Percentiles rank a stretch among this genome's conserved stretches.
These are phyloP conservation scores for Wickerhamomyces kurtzmanii DNA, from an alignment of 805 yeast species.

Conservation along the genomic window DNA sequence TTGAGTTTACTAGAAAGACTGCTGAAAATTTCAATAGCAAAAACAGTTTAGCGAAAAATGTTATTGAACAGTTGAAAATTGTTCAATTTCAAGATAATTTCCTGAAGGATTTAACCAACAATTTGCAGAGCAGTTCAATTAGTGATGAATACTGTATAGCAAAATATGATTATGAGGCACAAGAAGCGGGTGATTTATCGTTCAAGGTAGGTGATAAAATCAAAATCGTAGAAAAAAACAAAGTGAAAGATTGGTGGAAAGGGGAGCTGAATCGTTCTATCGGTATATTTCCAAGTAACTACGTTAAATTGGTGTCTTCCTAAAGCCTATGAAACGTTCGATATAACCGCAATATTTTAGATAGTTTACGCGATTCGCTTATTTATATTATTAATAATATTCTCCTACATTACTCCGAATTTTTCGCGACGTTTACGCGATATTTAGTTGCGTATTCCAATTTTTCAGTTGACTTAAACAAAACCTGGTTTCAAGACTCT, in stretches of 20 bases:
- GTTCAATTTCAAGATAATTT: no score
- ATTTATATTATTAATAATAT: no score
- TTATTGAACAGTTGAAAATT: constrained; percentile 3
- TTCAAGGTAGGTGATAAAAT: constrained; percentile 34
- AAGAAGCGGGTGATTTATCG: constrained; percentile 30
- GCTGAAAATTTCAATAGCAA: not conserved
- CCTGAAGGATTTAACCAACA: no score
- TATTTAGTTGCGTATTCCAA: no score
- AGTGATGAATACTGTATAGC: constrained; percentile 24
- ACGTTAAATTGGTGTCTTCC: constrained; percentile 4
- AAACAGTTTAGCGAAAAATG: constrained; percentile 1
- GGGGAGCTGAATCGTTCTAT: constrained; percentile 10
- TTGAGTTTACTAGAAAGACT: not conserved
- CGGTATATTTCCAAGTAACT: constrained; percentile 14
- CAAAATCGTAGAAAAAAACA: constrained; percentile 18
- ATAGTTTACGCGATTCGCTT: no score
- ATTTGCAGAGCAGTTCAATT: constrained; percentile 7
- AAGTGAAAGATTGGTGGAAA: constrained; percentile 14
- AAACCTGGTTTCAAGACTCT: no score
- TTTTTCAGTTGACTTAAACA: no score
- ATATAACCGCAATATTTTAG: no score
- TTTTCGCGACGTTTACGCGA: no score
- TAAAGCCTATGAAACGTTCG: not conserved
- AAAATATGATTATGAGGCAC: constrained; percentile 25
- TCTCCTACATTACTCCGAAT: no score